Evolutionary conservation across 2,329 filamentous ascomycete species (phyloP).

Genomic region (Verruconis gallopava): DNA sequence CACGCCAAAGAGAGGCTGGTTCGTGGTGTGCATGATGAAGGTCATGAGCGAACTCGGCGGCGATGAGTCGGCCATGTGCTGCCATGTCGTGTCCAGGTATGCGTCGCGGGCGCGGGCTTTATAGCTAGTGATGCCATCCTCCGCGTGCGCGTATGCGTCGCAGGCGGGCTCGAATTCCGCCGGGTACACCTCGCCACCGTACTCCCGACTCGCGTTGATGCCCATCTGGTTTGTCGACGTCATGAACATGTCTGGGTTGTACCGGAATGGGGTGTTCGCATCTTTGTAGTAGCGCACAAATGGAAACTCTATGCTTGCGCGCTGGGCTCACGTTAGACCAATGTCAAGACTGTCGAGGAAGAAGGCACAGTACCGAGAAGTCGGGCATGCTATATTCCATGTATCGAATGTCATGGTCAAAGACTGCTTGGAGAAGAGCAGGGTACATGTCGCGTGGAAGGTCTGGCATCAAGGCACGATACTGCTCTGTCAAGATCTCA

Average conservation of each 20-base stretch:
- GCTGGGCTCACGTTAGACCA: slow-evolving; percentile 21
- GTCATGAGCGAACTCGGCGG: slow-evolving; percentile 23
- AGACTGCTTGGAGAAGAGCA: slow-evolving; percentile 35
- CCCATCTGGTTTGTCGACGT: slow-evolving; percentile 30
- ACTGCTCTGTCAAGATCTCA: slow-evolving; percentile 37
- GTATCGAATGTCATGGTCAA: slow-evolving; percentile 39
- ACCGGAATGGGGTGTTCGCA: slow-evolving; percentile 39
- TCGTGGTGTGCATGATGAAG: slow-evolving; percentile 40
- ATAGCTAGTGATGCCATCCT: slow-evolving; percentile 1
- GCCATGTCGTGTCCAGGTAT: neutral
- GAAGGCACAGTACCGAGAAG: slow-evolving; percentile 34
- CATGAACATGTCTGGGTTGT: slow-evolving; percentile 36
- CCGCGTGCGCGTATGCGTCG: slow-evolving; percentile 30
- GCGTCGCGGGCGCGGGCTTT: neutral
- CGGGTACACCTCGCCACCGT: slow-evolving; percentile 33
- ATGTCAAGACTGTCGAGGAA: too few species aligned
- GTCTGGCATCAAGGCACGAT: slow-evolving; percentile 32
- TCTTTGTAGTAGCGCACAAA: slow-evolving; percentile 42
- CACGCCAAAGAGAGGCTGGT: slow-evolving; percentile 38
- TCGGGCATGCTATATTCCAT: slow-evolving; percentile 32
- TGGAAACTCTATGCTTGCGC: slow-evolving; percentile 40
- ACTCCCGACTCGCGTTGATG: slow-evolving; percentile 32
- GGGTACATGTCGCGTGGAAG: slow-evolving; percentile 43
- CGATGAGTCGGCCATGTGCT: neutral
- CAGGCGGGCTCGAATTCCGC: slow-evolving; percentile 35